Evolutionary conservation across 768 basidiomycete species (phyloP).

Genomic region (Lentinula lateritia): DNA sequence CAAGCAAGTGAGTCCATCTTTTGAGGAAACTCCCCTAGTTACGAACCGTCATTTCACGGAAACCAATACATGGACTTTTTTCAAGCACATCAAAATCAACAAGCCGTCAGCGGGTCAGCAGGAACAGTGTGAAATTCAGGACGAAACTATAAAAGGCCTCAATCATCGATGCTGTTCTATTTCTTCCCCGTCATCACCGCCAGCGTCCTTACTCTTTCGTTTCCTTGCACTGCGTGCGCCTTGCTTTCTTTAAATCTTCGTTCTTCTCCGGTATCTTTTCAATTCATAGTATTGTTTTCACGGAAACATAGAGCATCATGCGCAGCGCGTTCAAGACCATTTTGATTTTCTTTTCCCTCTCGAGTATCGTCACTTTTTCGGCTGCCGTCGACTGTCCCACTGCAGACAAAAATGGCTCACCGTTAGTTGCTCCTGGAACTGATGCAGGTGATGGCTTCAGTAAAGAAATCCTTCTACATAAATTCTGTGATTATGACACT

Average conservation of each 20-base stretch:
- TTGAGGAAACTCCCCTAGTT: too few relatives aligned
- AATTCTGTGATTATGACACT: neutral
- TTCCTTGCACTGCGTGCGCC: constrained; percentile 1
- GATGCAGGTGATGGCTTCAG: neutral
- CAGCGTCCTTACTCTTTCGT: neutral
- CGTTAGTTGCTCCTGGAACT: neutral
- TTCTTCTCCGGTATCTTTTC: neutral
- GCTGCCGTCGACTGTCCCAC: neutral
- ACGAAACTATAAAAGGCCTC: neutral
- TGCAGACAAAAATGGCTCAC: neutral
- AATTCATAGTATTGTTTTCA: neutral
- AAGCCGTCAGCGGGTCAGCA: too few relatives aligned
- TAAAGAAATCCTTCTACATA: neutral
- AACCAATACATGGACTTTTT: too few relatives aligned
- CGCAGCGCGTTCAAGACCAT: neutral
- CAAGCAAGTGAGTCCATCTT: too few relatives aligned
- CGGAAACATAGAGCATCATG: neutral
- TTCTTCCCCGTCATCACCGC: constrained; percentile 1
- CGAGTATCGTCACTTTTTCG: neutral
- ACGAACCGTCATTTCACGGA: too few relatives aligned
- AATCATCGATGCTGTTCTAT: neutral
- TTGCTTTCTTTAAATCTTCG: constrained; percentile 1
- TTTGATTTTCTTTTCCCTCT: neutral
- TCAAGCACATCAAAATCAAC: neutral
- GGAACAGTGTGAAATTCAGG: neutral